Conservation (phyloP, 305 asterid genomes). For the Rubia occidens region DNA sequence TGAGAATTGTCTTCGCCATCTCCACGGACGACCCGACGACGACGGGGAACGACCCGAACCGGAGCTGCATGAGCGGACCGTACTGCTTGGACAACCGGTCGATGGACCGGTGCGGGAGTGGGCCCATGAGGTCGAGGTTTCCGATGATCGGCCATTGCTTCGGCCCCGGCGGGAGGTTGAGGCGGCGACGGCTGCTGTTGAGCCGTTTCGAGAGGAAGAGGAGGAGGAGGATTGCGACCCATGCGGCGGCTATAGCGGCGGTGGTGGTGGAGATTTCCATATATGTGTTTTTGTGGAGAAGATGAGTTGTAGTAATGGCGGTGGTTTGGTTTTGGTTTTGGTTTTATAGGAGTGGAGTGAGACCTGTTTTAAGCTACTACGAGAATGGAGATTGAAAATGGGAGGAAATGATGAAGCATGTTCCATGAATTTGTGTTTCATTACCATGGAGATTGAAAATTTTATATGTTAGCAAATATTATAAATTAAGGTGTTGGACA, state of each 20-base stretch:
- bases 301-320: neutral
- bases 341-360: neutral
- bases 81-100: slow-evolving; percentile 55
- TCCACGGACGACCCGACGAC: slow-evolving; percentile 79
- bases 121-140: slow-evolving; percentile 63
- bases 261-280: slow-evolving; percentile 6
- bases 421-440: neutral
- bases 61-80: slow-evolving; percentile 66
- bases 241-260: slow-evolving; percentile 8
- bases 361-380: no score
- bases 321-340: neutral
- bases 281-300: neutral
- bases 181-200: slow-evolving; percentile 18
- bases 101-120: slow-evolving; percentile 65
- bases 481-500: no score
- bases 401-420: neutral
- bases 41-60: slow-evolving; percentile 54
- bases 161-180: slow-evolving; percentile 69
- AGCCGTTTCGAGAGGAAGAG: slow-evolving; percentile 25
- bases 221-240: slow-evolving; percentile 23
- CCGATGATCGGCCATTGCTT: slow-evolving; percentile 88
- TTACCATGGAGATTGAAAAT: neutral
- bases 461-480: no score
- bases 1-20: slow-evolving; percentile 58
- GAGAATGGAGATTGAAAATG: neutral